Evolutionary conservation across 176 grass and related monocot genomes (phyloP).

Genomic region (Melocanna baccifera): DNA sequence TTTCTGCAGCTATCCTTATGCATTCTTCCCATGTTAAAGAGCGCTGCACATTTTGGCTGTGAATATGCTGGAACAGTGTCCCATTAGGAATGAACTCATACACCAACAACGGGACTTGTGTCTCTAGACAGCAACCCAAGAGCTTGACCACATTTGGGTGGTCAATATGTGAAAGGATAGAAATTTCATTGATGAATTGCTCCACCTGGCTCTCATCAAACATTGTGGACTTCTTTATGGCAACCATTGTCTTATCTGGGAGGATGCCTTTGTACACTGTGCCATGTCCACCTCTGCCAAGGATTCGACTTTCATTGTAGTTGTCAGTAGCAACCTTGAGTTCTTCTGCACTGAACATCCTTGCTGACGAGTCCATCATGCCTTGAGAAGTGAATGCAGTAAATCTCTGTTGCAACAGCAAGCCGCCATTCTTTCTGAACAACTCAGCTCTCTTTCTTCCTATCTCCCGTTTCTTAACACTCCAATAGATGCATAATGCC

Average conservation of each 20-base stretch:
- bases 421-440: slow-evolving; percentile 54
- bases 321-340: slow-evolving; percentile 38
- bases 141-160: slow-evolving; percentile 60
- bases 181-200: slow-evolving; percentile 52
- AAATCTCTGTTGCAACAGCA: slow-evolving; percentile 49
- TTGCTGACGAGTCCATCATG: background rate
- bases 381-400: slow-evolving; percentile 1
- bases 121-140: slow-evolving; percentile 53
- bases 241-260: slow-evolving; percentile 10
- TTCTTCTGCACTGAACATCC: slow-evolving; percentile 54
- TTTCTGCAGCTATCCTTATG: slow-evolving; percentile 42
- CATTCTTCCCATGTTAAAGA: slow-evolving; percentile 37
- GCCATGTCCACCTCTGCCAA: slow-evolving; percentile 48
- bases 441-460: slow-evolving; percentile 26
- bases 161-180: slow-evolving; percentile 44
- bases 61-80: slow-evolving; percentile 52
- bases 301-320: slow-evolving; percentile 29
- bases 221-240: slow-evolving; percentile 57
- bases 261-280: slow-evolving; percentile 49
- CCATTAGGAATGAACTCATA: slow-evolving; percentile 65
- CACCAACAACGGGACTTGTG: slow-evolving; percentile 42
- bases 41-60: background rate
- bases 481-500: slow-evolving; percentile 1
- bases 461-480: slow-evolving; percentile 12
- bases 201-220: slow-evolving; percentile 55